Evolutionary conservation across 2,329 filamentous ascomycete species (phyloP), one percentile per base, ranked within the genome.

Genomic region (Clonostachys chloroleuca): DNA sequence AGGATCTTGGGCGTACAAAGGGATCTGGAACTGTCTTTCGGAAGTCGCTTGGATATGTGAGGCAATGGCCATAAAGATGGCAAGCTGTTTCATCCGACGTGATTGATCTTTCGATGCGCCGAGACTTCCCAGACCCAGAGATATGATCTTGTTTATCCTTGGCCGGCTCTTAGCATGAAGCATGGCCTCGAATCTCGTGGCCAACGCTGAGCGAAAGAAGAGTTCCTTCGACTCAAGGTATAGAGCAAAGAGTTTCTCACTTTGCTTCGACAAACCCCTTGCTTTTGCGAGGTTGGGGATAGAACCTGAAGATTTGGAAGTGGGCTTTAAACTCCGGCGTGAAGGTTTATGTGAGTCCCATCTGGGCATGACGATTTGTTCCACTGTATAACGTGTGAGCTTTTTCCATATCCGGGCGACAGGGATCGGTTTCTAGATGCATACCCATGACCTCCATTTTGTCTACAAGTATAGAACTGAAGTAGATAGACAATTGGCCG

Each of bases 21-120:
- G 41, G 1, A 50, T 9, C 6, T 0, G 3, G 24, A 30, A 30
- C 24, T 30, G 24, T 30, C 24, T 30, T 10, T 30, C 24, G n/a
- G 20, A 30, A 9, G 47, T 39, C 17, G 48, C 12, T 9, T 39
- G 33, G 3, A 57, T 40, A 18, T 54, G 50, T 6, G 54, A 55
- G 12, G 53, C 48, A 16, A 58, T 50, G 4, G 49, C 48, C 41
- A 54, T 46, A 4, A 58, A 51, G 20, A 58, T 48, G 4, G 54
- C 56, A 5, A 58, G 47, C 43, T 58, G 56, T 34, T 58, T 58
- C 1, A 58, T 51, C 9, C 56, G 51, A 13, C 56, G 56, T 18
- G 47, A 46, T 24, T 58, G 56, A 40, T 58, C 53, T 13, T 54
- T 58, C 6, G 54, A 48, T 39, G 53, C 47, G 14, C 17, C 36